phyloP scores from a whole-genome alignment of 176 grass and related monocot species.

The Tillandsia fasciculata region DNA sequence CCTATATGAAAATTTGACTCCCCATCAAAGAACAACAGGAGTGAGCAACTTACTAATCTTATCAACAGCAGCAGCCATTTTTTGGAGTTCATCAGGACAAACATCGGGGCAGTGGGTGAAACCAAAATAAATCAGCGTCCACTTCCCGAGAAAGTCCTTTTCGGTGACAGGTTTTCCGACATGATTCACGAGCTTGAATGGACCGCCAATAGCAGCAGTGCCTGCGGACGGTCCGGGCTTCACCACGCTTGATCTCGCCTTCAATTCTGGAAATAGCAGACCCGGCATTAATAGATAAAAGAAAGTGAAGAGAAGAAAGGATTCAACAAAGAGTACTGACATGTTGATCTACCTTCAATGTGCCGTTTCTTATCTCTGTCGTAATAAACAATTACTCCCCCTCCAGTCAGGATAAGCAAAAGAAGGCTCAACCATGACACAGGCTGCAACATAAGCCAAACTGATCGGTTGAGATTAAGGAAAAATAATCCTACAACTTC shows the following conservation, averaged over 20 bases:
- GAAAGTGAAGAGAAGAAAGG: not conserved
- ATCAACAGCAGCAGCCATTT: slow-evolving; percentile 55
- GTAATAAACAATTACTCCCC: slow-evolving; percentile 57
- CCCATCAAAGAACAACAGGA: not conserved
- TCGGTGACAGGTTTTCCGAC: slow-evolving; percentile 42
- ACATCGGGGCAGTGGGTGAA: slow-evolving; percentile 80
- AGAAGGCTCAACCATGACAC: slow-evolving; percentile 79
- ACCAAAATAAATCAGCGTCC: slow-evolving; percentile 62
- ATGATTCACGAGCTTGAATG: slow-evolving; percentile 62
- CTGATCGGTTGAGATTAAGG: slow-evolving; percentile 5
- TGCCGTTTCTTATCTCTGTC: slow-evolving; percentile 72
- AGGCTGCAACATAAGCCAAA: slow-evolving; percentile 31
- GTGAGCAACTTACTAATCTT: slow-evolving; percentile 49
- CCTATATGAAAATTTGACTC: too few relatives aligned
- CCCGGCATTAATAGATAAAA: not conserved
- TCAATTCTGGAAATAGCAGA: slow-evolving; percentile 29
- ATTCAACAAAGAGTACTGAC: not conserved
- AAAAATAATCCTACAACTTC: not conserved
- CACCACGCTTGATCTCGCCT: slow-evolving; percentile 39
- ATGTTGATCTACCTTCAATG: slow-evolving; percentile 69
- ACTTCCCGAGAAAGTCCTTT: slow-evolving; percentile 75
- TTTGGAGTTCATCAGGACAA: slow-evolving; percentile 74
- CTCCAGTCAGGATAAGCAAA: slow-evolving; percentile 74
- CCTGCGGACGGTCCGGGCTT: slow-evolving; percentile 38
- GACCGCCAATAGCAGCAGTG: slow-evolving; percentile 52